A percentile compares a stretch with the other conserved stretches of the same genome.
Conservation (phyloP, 768 basidiomycete species). For the Pleurotus pulmonarius region DNA sequence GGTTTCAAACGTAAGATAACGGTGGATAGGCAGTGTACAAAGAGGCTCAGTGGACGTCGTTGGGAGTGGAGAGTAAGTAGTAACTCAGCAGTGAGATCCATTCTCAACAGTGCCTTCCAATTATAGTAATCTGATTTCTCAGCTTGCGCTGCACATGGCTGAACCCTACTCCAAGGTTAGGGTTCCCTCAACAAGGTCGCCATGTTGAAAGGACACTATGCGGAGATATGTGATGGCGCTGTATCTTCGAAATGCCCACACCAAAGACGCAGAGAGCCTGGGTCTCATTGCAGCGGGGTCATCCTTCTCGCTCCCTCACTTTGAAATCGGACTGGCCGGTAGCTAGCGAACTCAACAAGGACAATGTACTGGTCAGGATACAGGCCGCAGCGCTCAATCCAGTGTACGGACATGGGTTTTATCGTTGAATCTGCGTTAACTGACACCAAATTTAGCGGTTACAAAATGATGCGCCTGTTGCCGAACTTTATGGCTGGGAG, state of each 20-base stretch:
- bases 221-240: background rate
- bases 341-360: constrained; percentile 24
- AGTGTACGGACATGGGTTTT: background rate
- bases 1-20: background rate
- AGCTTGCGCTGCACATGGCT: background rate
- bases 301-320: constrained; percentile 27
- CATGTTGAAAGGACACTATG: background rate
- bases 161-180: background rate
- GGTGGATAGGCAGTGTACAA: background rate
- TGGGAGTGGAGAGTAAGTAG: constrained; percentile 2
- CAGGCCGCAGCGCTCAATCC: constrained; percentile 15
- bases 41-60: background rate
- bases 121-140: background rate
- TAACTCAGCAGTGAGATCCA: background rate
- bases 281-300: constrained; percentile 29
- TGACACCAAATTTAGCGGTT: constrained; percentile 30
- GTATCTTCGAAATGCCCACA: constrained; percentile 12
- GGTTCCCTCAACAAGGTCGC: background rate
- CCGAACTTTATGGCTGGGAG: constrained; percentile 35
- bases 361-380: constrained; percentile 13
- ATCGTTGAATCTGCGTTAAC: background rate
- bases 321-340: constrained; percentile 34
- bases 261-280: constrained; percentile 36
- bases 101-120: background rate
- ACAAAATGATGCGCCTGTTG: constrained; percentile 37